Percentiles rank a stretch among this genome's conserved stretches.
These are phyloP conservation scores for Panus rudis DNA, from an alignment of 768 basidiomycete genomes.

Conservation along the genomic window DNA sequence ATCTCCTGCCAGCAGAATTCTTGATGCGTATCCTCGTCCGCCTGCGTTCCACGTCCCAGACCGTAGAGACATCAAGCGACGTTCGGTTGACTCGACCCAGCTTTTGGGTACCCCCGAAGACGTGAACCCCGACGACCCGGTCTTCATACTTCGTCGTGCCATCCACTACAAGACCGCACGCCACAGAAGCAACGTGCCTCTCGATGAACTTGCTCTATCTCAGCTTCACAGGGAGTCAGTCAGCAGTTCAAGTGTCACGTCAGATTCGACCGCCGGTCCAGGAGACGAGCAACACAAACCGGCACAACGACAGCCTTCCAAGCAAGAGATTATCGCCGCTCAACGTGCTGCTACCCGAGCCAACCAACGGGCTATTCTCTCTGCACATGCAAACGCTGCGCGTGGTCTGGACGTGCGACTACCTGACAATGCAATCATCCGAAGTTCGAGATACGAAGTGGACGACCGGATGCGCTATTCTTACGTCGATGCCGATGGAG, in stretches of 20 bases:
- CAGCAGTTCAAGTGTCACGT: slow-evolving; percentile 47
- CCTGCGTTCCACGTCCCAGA: slow-evolving; percentile 65
- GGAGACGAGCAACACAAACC: slow-evolving; percentile 34
- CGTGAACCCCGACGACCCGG: slow-evolving; percentile 74
- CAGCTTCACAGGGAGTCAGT: slow-evolving; percentile 63
- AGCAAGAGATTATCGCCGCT: slow-evolving; percentile 89
- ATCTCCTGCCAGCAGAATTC: slow-evolving; percentile 70
- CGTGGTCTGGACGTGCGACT: slow-evolving; percentile 87
- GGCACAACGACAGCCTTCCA: slow-evolving; percentile 39
- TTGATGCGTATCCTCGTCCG: slow-evolving; percentile 76
- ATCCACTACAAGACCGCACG: slow-evolving; percentile 66
- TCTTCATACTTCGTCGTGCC: slow-evolving; percentile 85
- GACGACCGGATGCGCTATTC: slow-evolving; percentile 85
- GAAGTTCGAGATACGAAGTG: slow-evolving; percentile 69
- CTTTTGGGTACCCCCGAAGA: slow-evolving; percentile 70
- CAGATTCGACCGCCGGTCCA: slow-evolving; percentile 31
- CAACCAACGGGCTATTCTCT: slow-evolving; percentile 79
- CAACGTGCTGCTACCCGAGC: slow-evolving; percentile 84
- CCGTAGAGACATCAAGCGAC: slow-evolving; percentile 65
- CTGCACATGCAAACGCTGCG: slow-evolving; percentile 75
- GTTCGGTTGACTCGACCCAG: slow-evolving; percentile 77
- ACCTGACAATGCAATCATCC: slow-evolving; percentile 77
- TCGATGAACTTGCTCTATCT: slow-evolving; percentile 79
- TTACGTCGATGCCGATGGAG: slow-evolving; percentile 85
- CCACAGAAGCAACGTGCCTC: slow-evolving; percentile 66